Evolutionary conservation across 1,139 yeast species (phyloP).

Genomic region (Yamadazyma taylorii): DNA sequence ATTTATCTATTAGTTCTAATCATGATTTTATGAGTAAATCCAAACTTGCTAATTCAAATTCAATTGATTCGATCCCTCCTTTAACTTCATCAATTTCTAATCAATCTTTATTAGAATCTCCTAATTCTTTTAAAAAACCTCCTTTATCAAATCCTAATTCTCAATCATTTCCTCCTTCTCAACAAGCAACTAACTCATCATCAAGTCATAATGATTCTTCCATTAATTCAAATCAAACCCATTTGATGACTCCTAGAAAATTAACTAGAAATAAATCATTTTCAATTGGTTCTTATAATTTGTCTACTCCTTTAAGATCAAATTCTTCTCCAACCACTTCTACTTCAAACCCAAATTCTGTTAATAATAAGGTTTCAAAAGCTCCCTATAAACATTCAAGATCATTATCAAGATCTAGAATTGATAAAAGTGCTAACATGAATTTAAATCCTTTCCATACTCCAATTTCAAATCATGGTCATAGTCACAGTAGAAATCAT

Average conservation of each 20-base stretch:
- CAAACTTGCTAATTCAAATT: conserved; percentile 23
- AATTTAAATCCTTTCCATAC: conserved; percentile 48
- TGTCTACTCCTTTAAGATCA: conserved; percentile 26
- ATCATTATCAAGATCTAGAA: conserved; percentile 18
- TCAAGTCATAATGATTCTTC: conserved; percentile 18
- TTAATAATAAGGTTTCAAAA: conserved; percentile 10
- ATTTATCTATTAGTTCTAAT: conserved; percentile 18
- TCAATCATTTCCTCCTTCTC: conserved; percentile 2
- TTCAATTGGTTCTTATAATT: conserved; percentile 15
- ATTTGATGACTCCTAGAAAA: conserved; percentile 15
- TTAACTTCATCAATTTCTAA: conserved; percentile 42
- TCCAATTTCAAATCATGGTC: conserved; percentile 18
- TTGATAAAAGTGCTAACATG: conserved; percentile 9
- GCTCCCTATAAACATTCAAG: conserved; percentile 20
- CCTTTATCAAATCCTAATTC: conserved; percentile 9
- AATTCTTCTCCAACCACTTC: conserved; percentile 15
- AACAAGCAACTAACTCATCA: conserved; percentile 7
- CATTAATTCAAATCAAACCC: conserved; percentile 8
- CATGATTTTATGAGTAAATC: conserved; percentile 6
- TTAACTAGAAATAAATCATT: conserved; percentile 15
- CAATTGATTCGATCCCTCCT: conserved; percentile 36
- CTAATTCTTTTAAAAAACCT: conserved; percentile 21
- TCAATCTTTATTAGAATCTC: conserved; percentile 37
- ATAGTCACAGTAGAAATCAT: not conserved
- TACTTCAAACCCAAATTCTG: conserved; percentile 3